Conservation (phyloP, 345 rosid species). For the Linum trigynum region DNA sequence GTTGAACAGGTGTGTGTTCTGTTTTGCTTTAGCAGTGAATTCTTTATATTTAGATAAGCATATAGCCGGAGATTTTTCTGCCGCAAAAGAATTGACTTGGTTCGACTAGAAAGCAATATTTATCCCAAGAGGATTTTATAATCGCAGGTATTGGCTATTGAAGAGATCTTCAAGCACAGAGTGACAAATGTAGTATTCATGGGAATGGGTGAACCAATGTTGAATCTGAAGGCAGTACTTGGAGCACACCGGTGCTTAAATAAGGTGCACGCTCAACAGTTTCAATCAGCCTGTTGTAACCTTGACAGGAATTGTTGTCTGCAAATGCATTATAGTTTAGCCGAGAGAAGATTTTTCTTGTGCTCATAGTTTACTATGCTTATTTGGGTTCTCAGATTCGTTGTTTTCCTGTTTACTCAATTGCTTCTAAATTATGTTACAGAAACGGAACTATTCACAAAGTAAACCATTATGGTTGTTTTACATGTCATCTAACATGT, state of each 20-base stretch:
- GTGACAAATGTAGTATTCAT: slow-evolving; percentile 95
- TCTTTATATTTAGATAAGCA: background rate
- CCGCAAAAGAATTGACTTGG: background rate
- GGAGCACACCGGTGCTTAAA: slow-evolving; percentile 88
- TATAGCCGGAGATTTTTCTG: background rate
- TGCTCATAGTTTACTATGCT: no score
- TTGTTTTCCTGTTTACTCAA: no score
- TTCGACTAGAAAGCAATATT: background rate
- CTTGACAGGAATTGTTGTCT: background rate
- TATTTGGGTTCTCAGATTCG: no score
- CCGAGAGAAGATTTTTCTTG: no score
- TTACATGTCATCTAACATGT: slow-evolving; percentile 7
- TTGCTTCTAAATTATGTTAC: no score
- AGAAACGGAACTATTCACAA: background rate
- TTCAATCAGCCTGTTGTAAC: background rate
- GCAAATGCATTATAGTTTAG: background rate
- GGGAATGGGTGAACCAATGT: slow-evolving; percentile 99
- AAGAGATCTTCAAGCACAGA: slow-evolving; percentile 78
- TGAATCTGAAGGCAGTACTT: slow-evolving; percentile 82
- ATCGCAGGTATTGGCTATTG: slow-evolving; percentile 74
- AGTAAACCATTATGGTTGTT: background rate
- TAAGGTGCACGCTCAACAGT: slow-evolving; percentile 40
- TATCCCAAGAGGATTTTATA: background rate
- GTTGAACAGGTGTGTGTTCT: slow-evolving; percentile 60
- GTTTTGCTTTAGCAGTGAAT: slow-evolving; percentile 3